A percentile compares a stretch with the other conserved stretches of the same genome.
Conservation (phyloP, 2,329 filamentous ascomycete genomes). For the Periglandula ipomoeae region DNA sequence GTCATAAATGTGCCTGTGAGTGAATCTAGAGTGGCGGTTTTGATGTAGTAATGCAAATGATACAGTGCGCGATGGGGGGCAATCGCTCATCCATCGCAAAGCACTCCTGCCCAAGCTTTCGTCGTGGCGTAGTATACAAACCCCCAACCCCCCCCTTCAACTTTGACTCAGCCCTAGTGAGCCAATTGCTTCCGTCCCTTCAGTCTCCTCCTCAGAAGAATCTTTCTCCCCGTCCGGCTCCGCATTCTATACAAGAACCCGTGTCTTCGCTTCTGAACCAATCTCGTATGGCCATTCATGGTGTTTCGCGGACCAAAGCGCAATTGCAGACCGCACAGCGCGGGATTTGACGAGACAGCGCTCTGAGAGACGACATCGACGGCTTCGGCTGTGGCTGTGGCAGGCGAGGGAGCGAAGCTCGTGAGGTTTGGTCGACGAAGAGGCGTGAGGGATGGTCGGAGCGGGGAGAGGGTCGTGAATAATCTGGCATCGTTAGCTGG, state of each 20-base stretch:
- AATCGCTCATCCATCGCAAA: no score
- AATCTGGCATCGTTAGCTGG: conserved; percentile 21
- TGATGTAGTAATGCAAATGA: no score
- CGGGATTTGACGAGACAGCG: conserved; percentile 43
- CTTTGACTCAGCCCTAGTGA: no score
- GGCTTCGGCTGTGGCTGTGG: conserved; percentile 13
- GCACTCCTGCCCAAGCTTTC: not conserved
- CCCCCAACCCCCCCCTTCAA: conserved; percentile 8
- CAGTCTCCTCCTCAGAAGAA: conserved; percentile 38
- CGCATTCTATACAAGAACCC: conserved; percentile 45
- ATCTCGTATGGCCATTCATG: conserved; percentile 43
- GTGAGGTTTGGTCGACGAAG: conserved; percentile 23
- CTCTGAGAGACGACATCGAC: conserved; percentile 35
- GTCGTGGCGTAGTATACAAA: not conserved
- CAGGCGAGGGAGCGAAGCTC: conserved; percentile 21
- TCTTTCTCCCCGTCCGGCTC: conserved; percentile 43
- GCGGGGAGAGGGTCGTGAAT: conserved; percentile 39
- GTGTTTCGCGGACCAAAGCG: conserved; percentile 51
- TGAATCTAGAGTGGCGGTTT: no score
- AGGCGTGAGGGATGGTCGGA: conserved; percentile 37
- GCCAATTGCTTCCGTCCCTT: conserved; percentile 42
- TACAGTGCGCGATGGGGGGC: no score
- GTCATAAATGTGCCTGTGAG: no score
- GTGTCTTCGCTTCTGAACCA: conserved; percentile 50
- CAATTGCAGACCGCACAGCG: conserved; percentile 41